phyloP scores from a whole-genome alignment of 2,329 filamentous ascomycete genomes.

The Trichophaea hybrida region DNA sequence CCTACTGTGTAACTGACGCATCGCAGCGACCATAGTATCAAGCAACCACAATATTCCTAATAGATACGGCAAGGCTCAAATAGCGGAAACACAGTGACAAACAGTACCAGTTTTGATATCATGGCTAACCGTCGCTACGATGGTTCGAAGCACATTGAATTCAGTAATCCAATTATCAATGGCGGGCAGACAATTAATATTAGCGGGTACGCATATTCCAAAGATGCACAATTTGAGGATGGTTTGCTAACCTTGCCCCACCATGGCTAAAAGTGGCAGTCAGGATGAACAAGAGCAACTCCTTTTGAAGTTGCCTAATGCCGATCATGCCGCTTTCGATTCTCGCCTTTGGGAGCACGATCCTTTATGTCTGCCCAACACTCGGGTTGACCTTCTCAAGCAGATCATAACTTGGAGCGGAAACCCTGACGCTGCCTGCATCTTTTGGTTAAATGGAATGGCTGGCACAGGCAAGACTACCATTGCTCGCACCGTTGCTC shows the following conservation, averaged over 20 bases:
- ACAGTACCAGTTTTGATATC: no score
- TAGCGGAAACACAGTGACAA: no score
- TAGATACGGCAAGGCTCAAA: no score
- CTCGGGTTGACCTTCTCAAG: conserved; percentile 24
- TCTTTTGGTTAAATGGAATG: conserved; percentile 32
- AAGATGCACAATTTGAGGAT: background rate
- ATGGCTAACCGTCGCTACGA: no score
- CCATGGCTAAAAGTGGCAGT: background rate
- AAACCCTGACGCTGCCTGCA: conserved; percentile 10
- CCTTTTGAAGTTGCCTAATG: background rate
- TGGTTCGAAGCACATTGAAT: background rate
- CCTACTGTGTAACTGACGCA: no score
- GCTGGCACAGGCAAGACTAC: conserved; percentile 32
- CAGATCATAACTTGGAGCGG: conserved; percentile 18
- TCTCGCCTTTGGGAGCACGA: conserved; percentile 23
- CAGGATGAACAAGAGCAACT: background rate
- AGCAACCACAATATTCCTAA: no score
- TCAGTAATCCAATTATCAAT: background rate
- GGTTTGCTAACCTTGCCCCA: background rate
- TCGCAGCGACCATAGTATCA: no score
- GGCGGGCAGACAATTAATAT: background rate
- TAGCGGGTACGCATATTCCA: background rate
- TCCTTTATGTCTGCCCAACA: conserved; percentile 22
- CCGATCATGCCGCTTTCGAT: conserved; percentile 22
- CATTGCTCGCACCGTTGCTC: conserved; percentile 31